Evolutionary conservation across 176 grass and related monocot species (phyloP), one percentile per base, ranked within the genome.

Genomic region (Carex myosuroides): DNA sequence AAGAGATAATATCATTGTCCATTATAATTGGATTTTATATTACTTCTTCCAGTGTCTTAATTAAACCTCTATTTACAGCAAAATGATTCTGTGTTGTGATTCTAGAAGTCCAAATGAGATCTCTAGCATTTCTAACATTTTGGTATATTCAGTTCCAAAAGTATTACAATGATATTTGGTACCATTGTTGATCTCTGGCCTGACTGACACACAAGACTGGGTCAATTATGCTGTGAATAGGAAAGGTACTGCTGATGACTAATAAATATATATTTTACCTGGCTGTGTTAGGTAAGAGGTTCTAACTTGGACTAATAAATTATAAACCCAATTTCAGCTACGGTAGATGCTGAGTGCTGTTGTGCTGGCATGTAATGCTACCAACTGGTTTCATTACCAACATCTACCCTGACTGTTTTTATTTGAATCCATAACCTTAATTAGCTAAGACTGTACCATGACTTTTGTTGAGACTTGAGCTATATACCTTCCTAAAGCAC

Each of bases 401-500:
- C 12, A 55, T 68, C 5, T 17, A 68, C 4, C 64, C 13, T 68
- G 64, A 18, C 13, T 68, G 16, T n/a, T 70, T 17, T 44, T 70
- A 70, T 42, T 70, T 70, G 67, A n/a, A 70, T 42, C 67, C 35
- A n/a, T 42, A 70, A 70, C 35, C 35, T 1, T n/a, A 70, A 70
- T 77, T 77, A 77, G 8, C 17, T 16, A 5, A 77, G 73, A 77
- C 48, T 32, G 21, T 56, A 77, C 52, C 5, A 55, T 77, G 73
- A 56, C 12, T 57, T 57, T 57, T 13, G 52, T 56, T 56, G 73
- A 78, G 26, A 78, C 13, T 78, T 78, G 22, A 78, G 72, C 73
- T 33, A 57, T 17, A 71, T 90, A 95, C 95, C 95, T 91, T 86
- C 82, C 79, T 59, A 98, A 87, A 53, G 52, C 6, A 69, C 62